Conservation (phyloP, 1,139 yeast species). For the Scheffersomyces segobiensis region DNA sequence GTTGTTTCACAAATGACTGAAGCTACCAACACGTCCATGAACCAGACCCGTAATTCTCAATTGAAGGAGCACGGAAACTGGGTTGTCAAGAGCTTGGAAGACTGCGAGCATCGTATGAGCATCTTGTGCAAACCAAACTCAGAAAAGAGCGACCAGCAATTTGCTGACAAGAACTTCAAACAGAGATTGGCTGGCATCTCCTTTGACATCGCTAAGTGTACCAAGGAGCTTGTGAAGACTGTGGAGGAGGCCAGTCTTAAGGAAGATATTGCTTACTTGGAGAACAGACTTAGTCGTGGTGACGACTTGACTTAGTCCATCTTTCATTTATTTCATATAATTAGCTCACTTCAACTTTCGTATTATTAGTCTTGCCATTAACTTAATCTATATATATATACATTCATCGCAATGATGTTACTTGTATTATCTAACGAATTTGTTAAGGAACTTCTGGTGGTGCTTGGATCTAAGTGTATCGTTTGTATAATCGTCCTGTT, state of each 20-base stretch:
- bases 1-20: conserved; percentile 87
- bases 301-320: conserved; percentile 33
- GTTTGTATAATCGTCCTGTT: conserved; percentile 49
- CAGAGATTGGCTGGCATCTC: conserved; percentile 95
- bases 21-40: conserved; percentile 87
- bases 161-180: conserved; percentile 86
- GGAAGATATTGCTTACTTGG: conserved; percentile 64
- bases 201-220: conserved; percentile 93
- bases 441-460: conserved; percentile 70
- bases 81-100: conserved; percentile 83
- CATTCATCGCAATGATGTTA: neutral
- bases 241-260: conserved; percentile 92
- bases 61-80: conserved; percentile 89
- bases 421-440: conserved; percentile 50
- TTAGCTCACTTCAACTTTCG: conserved; percentile 1
- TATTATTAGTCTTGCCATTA: neutral
- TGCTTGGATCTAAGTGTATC: conserved; percentile 68
- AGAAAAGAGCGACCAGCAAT: conserved; percentile 56
- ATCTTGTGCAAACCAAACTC: conserved; percentile 53
- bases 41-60: conserved; percentile 78
- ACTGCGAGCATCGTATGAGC: conserved; percentile 80
- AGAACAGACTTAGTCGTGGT: conserved; percentile 43
- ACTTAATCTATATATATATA: neutral
- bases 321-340: neutral
- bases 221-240: conserved; percentile 91